Percentiles rank a stretch among this genome's conserved stretches.
Evolutionary conservation across 2,329 filamentous ascomycete species (phyloP).

Genomic region (Nemania sp.): DNA sequence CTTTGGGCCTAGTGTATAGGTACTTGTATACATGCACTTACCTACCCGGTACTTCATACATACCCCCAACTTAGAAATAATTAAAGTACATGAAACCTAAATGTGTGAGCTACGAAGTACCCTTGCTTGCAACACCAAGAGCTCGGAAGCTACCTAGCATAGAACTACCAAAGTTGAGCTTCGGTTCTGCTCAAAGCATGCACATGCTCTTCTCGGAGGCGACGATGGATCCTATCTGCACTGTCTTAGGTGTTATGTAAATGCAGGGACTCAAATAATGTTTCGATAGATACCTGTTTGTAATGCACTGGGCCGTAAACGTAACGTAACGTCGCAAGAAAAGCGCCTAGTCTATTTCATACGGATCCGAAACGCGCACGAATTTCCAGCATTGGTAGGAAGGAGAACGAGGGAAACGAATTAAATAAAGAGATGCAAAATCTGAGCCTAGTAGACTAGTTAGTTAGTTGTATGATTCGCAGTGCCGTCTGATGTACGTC

Average conservation of each 20-base stretch:
- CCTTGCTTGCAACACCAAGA: constrained; percentile 10
- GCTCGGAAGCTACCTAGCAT: constrained; percentile 13
- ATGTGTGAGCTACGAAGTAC: background rate
- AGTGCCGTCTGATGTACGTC: constrained; percentile 8
- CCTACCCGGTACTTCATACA: no score
- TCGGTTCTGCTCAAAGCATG: background rate
- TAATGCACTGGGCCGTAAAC: no score
- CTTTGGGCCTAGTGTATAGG: constrained; percentile 4
- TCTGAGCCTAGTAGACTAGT: background rate
- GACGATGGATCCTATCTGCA: constrained; percentile 1
- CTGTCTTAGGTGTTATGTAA: background rate
- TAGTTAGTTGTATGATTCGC: constrained; percentile 11
- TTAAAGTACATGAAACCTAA: no score
- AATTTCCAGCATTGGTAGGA: background rate
- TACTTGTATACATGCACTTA: no score
- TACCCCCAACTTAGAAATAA: no score
- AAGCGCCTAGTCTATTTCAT: constrained; percentile 4
- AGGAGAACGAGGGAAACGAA: background rate
- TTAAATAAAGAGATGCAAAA: background rate
- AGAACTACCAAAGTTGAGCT: constrained; percentile 2
- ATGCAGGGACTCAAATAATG: no score
- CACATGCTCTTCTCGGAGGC: background rate
- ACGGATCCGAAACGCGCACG: constrained; percentile 21
- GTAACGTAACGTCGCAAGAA: constrained; percentile 11
- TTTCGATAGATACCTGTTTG: no score